phyloP scores from a whole-genome alignment of 176 grass and related monocot genomes.

The Neostapfia colusana region DNA sequence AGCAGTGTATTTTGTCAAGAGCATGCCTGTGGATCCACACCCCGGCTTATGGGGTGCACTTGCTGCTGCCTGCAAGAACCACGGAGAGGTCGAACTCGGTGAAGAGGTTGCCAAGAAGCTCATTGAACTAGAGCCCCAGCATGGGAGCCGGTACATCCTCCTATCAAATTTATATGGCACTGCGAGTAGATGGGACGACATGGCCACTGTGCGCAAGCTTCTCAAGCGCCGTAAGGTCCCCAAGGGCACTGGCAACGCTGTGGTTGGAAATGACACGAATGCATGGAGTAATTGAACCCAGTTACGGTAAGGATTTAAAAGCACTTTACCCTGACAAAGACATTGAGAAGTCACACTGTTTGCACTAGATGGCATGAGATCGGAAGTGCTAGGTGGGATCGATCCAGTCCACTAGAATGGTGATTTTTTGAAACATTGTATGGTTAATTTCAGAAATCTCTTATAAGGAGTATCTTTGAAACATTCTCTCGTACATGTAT shows the following conservation, averaged over 20 bases:
- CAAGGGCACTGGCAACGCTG: slow-evolving; percentile 54
- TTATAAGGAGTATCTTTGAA: neutral
- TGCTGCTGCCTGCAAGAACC: slow-evolving; percentile 67
- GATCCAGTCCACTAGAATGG: neutral
- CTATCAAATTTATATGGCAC: slow-evolving; percentile 61
- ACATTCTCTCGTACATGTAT: neutral
- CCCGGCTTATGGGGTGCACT: slow-evolving; percentile 70
- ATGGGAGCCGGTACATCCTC: slow-evolving; percentile 65
- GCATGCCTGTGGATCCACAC: slow-evolving; percentile 61
- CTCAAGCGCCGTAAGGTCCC: slow-evolving; percentile 51
- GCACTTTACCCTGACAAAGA: neutral
- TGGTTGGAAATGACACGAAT: slow-evolving; percentile 40
- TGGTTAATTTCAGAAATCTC: neutral
- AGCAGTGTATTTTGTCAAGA: slow-evolving; percentile 55
- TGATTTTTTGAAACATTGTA: neutral
- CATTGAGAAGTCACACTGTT: neutral
- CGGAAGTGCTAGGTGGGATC: neutral
- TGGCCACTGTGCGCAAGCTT: slow-evolving; percentile 51
- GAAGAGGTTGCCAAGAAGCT: slow-evolving; percentile 63
- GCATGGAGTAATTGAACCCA: neutral
- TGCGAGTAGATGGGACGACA: slow-evolving; percentile 61
- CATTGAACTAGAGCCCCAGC: slow-evolving; percentile 59
- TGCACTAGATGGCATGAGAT: neutral
- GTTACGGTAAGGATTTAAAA: neutral
- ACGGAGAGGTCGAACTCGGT: slow-evolving; percentile 62